Evolutionary conservation across 257 asterid genomes (phyloP), one percentile per base, ranked within the genome.

Genomic region (Fraxinus excelsior): DNA sequence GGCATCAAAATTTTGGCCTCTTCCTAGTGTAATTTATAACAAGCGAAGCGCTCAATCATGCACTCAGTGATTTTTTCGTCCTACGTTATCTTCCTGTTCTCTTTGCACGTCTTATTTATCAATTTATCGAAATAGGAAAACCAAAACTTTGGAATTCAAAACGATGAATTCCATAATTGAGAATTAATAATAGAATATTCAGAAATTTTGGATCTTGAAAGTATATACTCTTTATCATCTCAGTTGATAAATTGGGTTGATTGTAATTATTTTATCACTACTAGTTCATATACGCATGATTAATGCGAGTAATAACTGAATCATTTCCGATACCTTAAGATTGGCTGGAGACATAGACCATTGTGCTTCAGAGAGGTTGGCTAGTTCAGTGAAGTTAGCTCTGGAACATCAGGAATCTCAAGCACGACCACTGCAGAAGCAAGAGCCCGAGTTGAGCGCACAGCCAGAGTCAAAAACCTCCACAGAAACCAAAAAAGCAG

Each of bases 291-390:
- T 23, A 11, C 23, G 32, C 67, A 58, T 23, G 67, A 5, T 56
- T 58, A 28, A 31, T 21, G 2, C 56, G 8, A 64, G n/a, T 8
- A 58, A n/a, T 35, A 10, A 32, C 9, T 71, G 64, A 71, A 4
- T 29, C 14, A 19, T 80, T 65, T 73, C 5, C 19, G 40, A 42
- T 23, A 28, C 64, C 38, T 29, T n/a, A 71, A 85, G 90, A 72
- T 67, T 74, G 80, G 74, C 81, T 62, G 81, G 79, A 68, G 88
- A 82, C 37, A 38, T 56, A 1, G 85, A 81, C 3, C 73, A 70
- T 65, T 69, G 76, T 18, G 64, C 67, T 53, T 78, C 90, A n/a
- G 23, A 12, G 56, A 79, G 81, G 74, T 23, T 37, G 2, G 70
- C 79, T 2, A 76, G 82, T 73, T 77, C 87, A 0, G 49, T 81